phyloP scores from a whole-genome alignment of 345 rosid genomes.

The Rhodamnia rubescens region DNA sequence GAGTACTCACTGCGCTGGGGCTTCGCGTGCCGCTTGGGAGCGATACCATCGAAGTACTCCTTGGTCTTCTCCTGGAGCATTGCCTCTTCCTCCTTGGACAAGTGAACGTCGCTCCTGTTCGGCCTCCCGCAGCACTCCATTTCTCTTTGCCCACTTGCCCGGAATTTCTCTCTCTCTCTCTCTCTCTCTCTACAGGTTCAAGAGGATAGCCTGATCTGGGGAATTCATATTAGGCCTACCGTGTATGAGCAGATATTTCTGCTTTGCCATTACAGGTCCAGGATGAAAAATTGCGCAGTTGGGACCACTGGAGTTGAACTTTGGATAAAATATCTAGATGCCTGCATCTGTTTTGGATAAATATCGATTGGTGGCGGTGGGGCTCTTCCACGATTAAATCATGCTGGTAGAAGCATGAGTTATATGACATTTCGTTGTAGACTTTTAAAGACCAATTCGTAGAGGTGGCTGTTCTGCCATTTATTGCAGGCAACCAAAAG shows the following conservation, averaged over 20 bases:
- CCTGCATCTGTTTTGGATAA: neutral
- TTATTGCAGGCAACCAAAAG: neutral
- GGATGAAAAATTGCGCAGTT: neutral
- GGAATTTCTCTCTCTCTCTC: neutral
- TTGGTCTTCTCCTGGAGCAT: slow-evolving; percentile 25
- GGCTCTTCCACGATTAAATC: neutral
- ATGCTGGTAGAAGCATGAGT: neutral
- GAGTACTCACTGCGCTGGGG: slow-evolving; percentile 56
- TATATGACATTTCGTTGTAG: neutral
- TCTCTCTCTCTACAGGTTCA: neutral
- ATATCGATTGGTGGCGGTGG: neutral
- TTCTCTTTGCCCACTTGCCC: neutral
- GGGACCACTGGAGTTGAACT: neutral
- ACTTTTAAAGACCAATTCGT: neutral
- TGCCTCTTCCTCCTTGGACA: slow-evolving; percentile 35
- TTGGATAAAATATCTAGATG: neutral
- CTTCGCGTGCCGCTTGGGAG: slow-evolving; percentile 51
- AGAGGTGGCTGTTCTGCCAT: neutral
- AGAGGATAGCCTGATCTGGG: neutral
- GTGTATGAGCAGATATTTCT: neutral
- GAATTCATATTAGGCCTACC: neutral
- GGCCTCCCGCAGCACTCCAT: slow-evolving; percentile 32
- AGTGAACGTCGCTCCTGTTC: slow-evolving; percentile 42
- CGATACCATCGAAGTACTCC: slow-evolving; percentile 31
- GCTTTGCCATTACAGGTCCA: neutral